Evolutionary conservation across 495 filamentous ascomycete species (phyloP).

Genomic region (Pyrenula massariospora): DNA sequence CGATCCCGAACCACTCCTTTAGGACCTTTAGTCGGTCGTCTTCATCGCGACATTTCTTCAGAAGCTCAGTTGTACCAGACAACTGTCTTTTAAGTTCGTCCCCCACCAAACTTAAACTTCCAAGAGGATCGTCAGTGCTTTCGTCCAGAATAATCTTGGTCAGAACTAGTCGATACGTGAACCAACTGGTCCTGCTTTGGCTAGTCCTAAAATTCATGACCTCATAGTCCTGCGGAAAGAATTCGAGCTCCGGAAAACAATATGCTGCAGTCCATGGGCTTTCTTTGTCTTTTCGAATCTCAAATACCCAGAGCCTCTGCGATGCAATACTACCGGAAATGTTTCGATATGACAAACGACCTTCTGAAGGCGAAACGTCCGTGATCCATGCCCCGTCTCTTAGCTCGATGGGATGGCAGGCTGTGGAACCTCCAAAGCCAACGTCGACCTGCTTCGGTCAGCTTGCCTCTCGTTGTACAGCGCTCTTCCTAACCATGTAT

Average conservation of each 20-base stretch:
- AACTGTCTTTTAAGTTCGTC: conserved; percentile 44
- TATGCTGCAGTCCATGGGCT: conserved; percentile 41
- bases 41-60: conserved; percentile 35
- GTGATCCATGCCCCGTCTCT: conserved; percentile 23
- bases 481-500: conserved; percentile 29
- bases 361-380: conserved; percentile 34
- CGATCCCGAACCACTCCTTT: conserved; percentile 43
- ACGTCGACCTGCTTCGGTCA: conserved; percentile 44
- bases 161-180: conserved; percentile 39
- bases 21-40: conserved; percentile 40
- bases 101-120: conserved; percentile 44
- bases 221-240: conserved; percentile 41
- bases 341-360: conserved; percentile 32
- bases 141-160: conserved; percentile 37
- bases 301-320: conserved; percentile 48
- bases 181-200: conserved; percentile 32
- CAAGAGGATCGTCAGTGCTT: conserved; percentile 29
- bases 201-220: conserved; percentile 49
- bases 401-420: conserved; percentile 41
- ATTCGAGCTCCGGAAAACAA: conserved; percentile 50
- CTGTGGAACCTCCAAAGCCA: conserved; percentile 52
- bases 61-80: conserved; percentile 36
- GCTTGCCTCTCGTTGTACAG: not conserved
- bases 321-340: conserved; percentile 26
- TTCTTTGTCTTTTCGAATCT: conserved; percentile 33